Evolutionary conservation across 2,329 filamentous ascomycete genomes (phyloP), one percentile per base, ranked within the genome.

Genomic region (Lasiodiplodia hormozganensis): DNA sequence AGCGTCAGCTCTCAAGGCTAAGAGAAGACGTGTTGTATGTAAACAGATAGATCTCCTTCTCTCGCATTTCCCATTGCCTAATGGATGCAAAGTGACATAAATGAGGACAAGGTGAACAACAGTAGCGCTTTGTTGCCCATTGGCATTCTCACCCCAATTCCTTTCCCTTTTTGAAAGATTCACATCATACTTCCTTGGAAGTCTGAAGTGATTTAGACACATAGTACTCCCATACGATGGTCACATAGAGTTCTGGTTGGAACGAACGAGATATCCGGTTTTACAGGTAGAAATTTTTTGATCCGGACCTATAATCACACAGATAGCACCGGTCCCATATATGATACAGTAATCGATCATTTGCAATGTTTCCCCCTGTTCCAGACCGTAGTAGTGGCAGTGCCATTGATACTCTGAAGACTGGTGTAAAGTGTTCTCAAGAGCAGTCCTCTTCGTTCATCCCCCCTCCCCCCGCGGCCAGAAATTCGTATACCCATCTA

Each of bases 311-410:
- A 5, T 64, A 16, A 34, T 14, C 56, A 14, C 25, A 31, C 47
- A 36, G 28, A 31, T 52, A 21, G 4, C n/a, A 14, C 43, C 47
- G 21, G 18, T 28, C 16, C 31, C 12, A 18, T 28, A 64, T 64
- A 64, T 64, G 43, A 18, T 64, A 52, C 60, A 64, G 31, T 25
- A 36, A 11, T 38, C 16, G 31, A 38, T 34, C 47, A 11, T 18
- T 4, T 31, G n/a, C 47, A 16, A 47, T 4, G 21, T 38, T 10
- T 6, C 18, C 18, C 23, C 23, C 12, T 18, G 18, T 8, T 4
- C 43, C 43, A 10, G n/a, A 47, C 18, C 10, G 18, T 10, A 47
- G 10, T 3, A 18, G 7, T 40, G 34, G 4, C 14, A 12, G 54
- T 25, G n/a, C n/a, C 43, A 47, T 47, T 8, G 43, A 21, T 47